Evolutionary conservation across 441 rosid genomes (phyloP).

Genomic region (Populus trichocarpa): DNA sequence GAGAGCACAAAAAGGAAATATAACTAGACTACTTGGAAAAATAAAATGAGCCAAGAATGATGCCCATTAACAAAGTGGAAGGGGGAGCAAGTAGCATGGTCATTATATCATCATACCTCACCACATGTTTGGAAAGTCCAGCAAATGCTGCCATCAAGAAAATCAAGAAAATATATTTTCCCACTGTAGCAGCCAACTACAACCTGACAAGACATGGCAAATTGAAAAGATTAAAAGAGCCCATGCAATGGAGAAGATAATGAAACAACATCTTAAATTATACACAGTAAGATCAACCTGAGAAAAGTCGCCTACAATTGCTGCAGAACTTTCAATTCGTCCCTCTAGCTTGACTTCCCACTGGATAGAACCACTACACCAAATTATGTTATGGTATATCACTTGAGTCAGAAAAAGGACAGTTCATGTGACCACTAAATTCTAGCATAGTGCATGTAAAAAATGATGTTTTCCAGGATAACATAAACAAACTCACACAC

Average conservation of each 20-base stretch:
- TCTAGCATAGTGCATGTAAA: constrained; percentile 9
- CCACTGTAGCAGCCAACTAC: constrained; percentile 92
- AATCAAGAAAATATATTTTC: constrained; percentile 75
- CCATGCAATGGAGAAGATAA: constrained; percentile 10
- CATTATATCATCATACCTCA: constrained; percentile 50
- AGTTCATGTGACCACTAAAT: neutral
- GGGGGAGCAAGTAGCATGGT: neutral
- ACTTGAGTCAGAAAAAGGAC: constrained; percentile 16
- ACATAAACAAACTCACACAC: too few relatives aligned
- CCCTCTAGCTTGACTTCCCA: constrained; percentile 81
- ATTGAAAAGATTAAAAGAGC: constrained; percentile 10
- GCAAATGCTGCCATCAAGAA: constrained; percentile 51
- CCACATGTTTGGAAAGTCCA: constrained; percentile 90
- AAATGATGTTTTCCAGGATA: neutral
- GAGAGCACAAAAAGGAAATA: neutral
- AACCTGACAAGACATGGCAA: constrained; percentile 43
- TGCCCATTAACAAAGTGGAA: neutral
- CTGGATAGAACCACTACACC: constrained; percentile 65
- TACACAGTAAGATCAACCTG: constrained; percentile 47
- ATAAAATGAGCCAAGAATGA: neutral
- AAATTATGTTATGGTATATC: constrained; percentile 10
- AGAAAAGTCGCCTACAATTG: constrained; percentile 65
- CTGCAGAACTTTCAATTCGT: constrained; percentile 86
- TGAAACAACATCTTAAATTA: constrained; percentile 15
- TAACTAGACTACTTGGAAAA: neutral